Base-by-base conservation (phyloP, 305 asterid species). In the Solanum hybrid region DNA sequence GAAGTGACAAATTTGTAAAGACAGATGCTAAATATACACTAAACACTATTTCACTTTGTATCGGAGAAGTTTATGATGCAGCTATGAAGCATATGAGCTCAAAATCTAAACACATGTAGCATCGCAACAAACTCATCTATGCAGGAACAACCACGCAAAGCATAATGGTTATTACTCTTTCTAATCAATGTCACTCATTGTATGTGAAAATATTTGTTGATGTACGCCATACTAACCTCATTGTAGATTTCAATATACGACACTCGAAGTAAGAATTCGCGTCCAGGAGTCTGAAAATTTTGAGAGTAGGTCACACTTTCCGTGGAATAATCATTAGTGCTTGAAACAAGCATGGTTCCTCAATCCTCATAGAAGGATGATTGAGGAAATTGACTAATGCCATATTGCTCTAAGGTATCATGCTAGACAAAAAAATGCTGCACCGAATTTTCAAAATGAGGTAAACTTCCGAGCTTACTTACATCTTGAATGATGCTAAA, bases 401-500 rank as follows among this genome's bases (percentile, higher is more conserved):
- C 76, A 89, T 77, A 88, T 61, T 28, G 11, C 78, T 77, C 86
- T 77, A 26, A 67, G 90, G 86, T 31, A 18, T 31, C 82, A 28
- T 88, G 86, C 85, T 22, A 75, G 86, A 76, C 24, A 31, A 28
- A 31, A 87, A 26, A 39, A 8, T 7, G 37, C 76, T 34, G 51
- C 75, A 37, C 22, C 78, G 7, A 78, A 88, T 51, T 88, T 29
- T 57, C 79, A 89, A 34, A 83, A 89, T 61, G 86, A 89, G 87
- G 87, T 77, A 31, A 57, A 61, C 76, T 34, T 78, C 24, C 8
- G 2, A 79, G 87, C 76, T 51, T 34, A 89, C 99, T 93, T 94
- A 98, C 99, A 91, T 98, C 99, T 92, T 97, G 99, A 93, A 98
- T 98, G 36, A 96, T 97, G 94, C 99, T 97, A 93, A 98, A 98